Evolutionary conservation across 1,284 basidiomycete genomes (phyloP).

Genomic region (Austroboletus rostrupii): DNA sequence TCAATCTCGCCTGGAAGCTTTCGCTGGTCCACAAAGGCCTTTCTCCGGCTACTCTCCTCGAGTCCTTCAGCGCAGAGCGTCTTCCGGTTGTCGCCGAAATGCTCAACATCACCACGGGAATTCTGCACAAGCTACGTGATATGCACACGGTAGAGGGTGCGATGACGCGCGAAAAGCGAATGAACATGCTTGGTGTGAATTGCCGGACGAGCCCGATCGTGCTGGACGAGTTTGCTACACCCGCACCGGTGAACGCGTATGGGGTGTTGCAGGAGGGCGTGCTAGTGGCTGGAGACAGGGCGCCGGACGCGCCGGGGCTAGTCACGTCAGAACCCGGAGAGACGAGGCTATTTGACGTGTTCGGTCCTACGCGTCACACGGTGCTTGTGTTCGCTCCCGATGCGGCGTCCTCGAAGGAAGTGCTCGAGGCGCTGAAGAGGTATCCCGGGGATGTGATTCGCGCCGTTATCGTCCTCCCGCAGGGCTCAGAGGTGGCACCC

Average conservation of each 20-base stretch:
- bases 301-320: conserved; percentile 19
- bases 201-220: conserved; percentile 32
- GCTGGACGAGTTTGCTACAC: conserved; percentile 21
- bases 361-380: conserved; percentile 20
- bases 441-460: conserved; percentile 2
- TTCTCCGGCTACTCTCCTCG: conserved; percentile 14
- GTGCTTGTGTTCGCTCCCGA: conserved; percentile 22
- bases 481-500: neutral
- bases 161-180: conserved; percentile 5
- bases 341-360: conserved; percentile 26
- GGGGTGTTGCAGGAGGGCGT: conserved; percentile 7
- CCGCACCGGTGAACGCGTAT: conserved; percentile 13
- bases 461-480: conserved; percentile 16
- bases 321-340: neutral
- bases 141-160: neutral
- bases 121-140: too few species aligned
- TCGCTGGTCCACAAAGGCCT: conserved; percentile 33
- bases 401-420: neutral
- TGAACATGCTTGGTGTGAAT: conserved; percentile 35
- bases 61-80: conserved; percentile 33
- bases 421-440: conserved; percentile 8
- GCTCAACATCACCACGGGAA: conserved; percentile 24
- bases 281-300: conserved; percentile 20
- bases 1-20: conserved; percentile 43
- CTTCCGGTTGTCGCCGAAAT: conserved; percentile 39